Evolutionary conservation across 1,284 basidiomycete genomes (phyloP).

Genomic region (Pterula multifida): DNA sequence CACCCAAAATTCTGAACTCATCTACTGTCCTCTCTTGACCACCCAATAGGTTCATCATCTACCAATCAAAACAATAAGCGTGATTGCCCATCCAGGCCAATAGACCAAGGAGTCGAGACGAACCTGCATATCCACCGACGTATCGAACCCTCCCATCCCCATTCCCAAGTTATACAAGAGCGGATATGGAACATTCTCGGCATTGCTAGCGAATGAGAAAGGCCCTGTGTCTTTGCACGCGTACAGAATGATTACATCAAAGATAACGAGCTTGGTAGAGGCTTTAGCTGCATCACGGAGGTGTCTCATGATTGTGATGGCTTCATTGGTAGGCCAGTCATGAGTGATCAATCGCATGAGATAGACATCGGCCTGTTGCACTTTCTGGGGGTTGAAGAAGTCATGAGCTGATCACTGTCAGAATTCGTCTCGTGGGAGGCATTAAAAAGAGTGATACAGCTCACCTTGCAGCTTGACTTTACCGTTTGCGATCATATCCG

Average conservation of each 20-base stretch:
- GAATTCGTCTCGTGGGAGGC: too few species aligned
- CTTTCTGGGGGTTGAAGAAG: not conserved
- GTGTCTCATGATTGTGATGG: not conserved
- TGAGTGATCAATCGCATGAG: not conserved
- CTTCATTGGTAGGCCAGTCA: not conserved
- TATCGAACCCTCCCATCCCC: not conserved
- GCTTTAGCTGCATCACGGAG: not conserved
- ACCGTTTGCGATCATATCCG: not conserved
- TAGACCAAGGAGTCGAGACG: too few species aligned
- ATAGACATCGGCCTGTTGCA: not conserved
- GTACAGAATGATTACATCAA: not conserved
- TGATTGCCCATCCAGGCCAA: too few species aligned
- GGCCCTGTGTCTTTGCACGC: not conserved
- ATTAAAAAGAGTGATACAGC: not conserved
- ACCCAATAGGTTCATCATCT: too few species aligned
- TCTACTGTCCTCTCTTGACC: conserved; percentile 17
- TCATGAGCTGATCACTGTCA: not conserved
- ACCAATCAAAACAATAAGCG: too few species aligned
- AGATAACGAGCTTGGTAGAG: not conserved
- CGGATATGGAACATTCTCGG: not conserved
- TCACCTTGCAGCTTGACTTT: not conserved
- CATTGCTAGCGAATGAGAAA: not conserved
- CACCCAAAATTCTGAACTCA: too few species aligned
- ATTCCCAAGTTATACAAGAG: not conserved
- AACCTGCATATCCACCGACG: too few species aligned